Conservation (phyloP, 441 rosid species). For the Mallotus japonicus region DNA sequence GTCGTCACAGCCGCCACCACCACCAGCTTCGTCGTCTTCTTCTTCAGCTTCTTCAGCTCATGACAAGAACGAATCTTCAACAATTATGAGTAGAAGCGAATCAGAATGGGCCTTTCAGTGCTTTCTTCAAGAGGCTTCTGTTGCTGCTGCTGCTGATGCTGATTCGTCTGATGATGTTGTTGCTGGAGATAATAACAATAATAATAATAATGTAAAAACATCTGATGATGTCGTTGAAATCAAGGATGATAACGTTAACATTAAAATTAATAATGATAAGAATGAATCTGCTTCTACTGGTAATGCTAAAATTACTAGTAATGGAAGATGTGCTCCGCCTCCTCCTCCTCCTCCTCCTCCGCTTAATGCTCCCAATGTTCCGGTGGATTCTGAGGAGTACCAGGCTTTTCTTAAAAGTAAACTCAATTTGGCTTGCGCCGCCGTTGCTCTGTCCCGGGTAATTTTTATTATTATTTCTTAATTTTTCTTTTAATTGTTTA, state of each 20-base stretch:
- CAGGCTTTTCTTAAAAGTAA: slow-evolving; percentile 57
- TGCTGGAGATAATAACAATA: slow-evolving; percentile 9
- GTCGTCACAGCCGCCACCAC: slow-evolving; percentile 32
- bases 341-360: slow-evolving; percentile 21
- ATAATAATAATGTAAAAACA: background rate
- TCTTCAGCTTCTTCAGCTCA: no score
- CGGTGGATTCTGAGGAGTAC: slow-evolving; percentile 49
- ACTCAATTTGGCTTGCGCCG: slow-evolving; percentile 75
- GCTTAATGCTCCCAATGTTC: slow-evolving; percentile 26
- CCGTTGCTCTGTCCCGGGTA: slow-evolving; percentile 63
- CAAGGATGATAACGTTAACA: slow-evolving; percentile 12
- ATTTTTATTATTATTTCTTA: background rate
- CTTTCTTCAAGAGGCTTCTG: slow-evolving; percentile 56
- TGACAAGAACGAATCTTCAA: slow-evolving; percentile 23
- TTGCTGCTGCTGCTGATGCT: slow-evolving; percentile 22
- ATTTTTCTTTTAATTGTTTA: background rate
- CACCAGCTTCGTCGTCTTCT: background rate
- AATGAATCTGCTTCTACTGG: slow-evolving; percentile 2
- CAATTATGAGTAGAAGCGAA: slow-evolving; percentile 53
- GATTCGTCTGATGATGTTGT: slow-evolving; percentile 24
- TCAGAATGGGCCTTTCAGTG: slow-evolving; percentile 75
- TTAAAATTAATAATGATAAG: background rate
- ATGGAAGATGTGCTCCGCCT: slow-evolving; percentile 6
- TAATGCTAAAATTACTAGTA: background rate
- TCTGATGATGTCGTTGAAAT: slow-evolving; percentile 32